Base-by-base conservation (phyloP, 495 filamentous ascomycete species). In the Aspergillus kassunensis region DNA sequence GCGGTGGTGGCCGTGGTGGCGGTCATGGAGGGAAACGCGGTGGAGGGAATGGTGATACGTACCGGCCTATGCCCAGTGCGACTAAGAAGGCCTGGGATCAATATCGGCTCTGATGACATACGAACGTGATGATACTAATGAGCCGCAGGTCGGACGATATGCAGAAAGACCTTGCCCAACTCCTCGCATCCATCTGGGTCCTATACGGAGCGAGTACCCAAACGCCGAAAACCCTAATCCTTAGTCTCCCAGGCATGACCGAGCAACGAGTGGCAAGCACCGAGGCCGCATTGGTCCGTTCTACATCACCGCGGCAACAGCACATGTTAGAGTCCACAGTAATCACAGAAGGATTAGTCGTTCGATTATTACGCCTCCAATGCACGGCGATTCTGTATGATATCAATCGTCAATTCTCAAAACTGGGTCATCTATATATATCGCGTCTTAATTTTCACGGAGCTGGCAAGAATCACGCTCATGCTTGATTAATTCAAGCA, bases 81-180 rank as follows among this genome's bases (percentile, higher is more conserved):
- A 68, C 46, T 10, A 63, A 65, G 44, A 65, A 68, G 23, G 59
- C 56, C 19, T 73, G 70, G 70, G 65, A 59, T 21, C 59, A 43
- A 55, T 63, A 63, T 44, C 57, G 69, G 51, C 47, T 62, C 24
- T 67, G 51, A 62, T 48, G 44, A 51, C n/a, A n/a, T 45, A 19
- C 40, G 16, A 24, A 42, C 2, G 6, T 35, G 16, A 54, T 18
- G 51, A 41, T 46, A 47, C 43, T 54, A 54, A 54, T 48, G 35
- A 40, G 31, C 31, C 31, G 40, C 41, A 45, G 49, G 49, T 30
- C 39, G 25, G 37, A 30, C 10, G 93, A 99, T 51, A 81, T 91
- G 61, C 93, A 99, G 60, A 95, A 90, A 66, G 93, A 97, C 30
- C 80, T 97, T 9, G 93, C 90, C 12, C 77, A 84, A 29, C 78